phyloP scores from a whole-genome alignment of 108 stramenopile species.

The Chaetoceros tenuissimus region DNA sequence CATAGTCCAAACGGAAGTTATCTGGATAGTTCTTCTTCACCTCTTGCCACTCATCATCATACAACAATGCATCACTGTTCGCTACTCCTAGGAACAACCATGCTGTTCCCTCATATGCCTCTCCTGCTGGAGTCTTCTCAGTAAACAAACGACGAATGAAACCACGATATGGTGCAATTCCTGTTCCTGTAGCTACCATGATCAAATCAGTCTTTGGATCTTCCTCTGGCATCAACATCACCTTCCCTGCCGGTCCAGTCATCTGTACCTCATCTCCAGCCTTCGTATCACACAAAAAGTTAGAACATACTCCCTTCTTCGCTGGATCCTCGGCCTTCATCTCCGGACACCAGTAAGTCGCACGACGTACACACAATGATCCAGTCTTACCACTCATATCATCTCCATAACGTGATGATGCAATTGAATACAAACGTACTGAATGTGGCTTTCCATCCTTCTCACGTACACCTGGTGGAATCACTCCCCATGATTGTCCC shows the following conservation, averaged over 20 bases:
- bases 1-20: constrained; percentile 93
- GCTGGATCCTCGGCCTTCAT: constrained; percentile 93
- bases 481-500: constrained; percentile 96
- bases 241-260: constrained; percentile 96
- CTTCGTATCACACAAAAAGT: constrained; percentile 92
- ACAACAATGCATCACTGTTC: constrained; percentile 92
- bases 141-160: constrained; percentile 94
- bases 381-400: constrained; percentile 96
- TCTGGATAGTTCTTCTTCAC: constrained; percentile 75
- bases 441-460: constrained; percentile 97
- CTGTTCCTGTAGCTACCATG: constrained; percentile 98
- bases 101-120: constrained; percentile 89
- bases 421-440: constrained; percentile 96
- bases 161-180: constrained; percentile 95
- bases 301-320: constrained; percentile 98
- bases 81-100: constrained; percentile 98
- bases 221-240: constrained; percentile 97
- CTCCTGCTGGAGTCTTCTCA: constrained; percentile 89
- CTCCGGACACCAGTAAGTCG: constrained; percentile 92
- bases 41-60: constrained; percentile 95
- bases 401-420: constrained; percentile 94
- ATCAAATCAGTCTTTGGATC: constrained; percentile 90
- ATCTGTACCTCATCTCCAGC: constrained; percentile 85
- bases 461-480: constrained; percentile 85
- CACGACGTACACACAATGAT: constrained; percentile 94